Base-by-base conservation (phyloP, 2,329 filamentous ascomycete genomes). In the Karstenula rhodostoma region DNA sequence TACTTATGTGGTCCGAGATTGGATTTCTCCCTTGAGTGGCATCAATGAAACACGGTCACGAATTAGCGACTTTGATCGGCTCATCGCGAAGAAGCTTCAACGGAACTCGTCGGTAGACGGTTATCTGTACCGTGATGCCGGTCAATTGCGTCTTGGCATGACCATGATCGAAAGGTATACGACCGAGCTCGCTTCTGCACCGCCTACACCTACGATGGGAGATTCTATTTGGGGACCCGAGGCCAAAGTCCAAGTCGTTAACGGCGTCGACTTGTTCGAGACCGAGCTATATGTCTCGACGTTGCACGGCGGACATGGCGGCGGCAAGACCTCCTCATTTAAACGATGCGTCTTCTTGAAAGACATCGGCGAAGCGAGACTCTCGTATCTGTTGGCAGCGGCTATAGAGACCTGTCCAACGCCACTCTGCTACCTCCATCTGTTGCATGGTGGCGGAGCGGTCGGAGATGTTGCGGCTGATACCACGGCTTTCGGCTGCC, bases 281-380 rank as follows among this genome's bases (percentile, higher is more conserved):
- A 77, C 80, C 0, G 86, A 89, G 54, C 85, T 89, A 82, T 87
- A 89, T 74, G 81, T 90, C 73, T 83, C 84, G 1, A 67, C 62
- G 13, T 86, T 90, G 83, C 85, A 89, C 53, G 83, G 84, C 25
- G 86, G 86, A 0, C 86, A 89, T 54, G 79, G 79, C 19, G 77
- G 82, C 23, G 81, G 83, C 66, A 89, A 88, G 77, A 89, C 86
- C 0, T 89, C 84, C 10, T 82, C 87, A 0, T 89, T 90, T 78
- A 89, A 89, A 76, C 82, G 87, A 66, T 89, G 87, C 69, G 44
- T 89, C 32, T 89, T 90, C 66, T 72, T 90, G 8, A 84, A 84
- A 59, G 0, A 68, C 40, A 83, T 89, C 13, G 78, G 78, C 62
- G 59, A 57, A 52, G 42, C 1, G 2, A 56, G 73, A 1, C 42